Evolutionary conservation across 2,329 filamentous ascomycete species (phyloP).

Genomic region (Colletotrichum eremochloae): DNA sequence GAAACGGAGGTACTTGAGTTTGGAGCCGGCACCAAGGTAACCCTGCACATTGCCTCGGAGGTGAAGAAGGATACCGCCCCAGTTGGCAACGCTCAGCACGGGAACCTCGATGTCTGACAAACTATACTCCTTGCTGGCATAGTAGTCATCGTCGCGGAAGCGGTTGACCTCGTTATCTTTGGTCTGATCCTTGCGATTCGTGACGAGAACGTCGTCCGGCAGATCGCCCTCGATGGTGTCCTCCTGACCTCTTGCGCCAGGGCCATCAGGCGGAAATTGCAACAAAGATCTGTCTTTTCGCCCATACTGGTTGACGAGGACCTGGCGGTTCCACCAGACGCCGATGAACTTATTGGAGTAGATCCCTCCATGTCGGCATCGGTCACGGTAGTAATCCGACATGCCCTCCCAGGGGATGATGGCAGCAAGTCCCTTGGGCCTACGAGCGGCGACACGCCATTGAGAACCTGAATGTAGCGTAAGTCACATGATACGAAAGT

Average conservation of each 20-base stretch:
- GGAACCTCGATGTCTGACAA: conserved; percentile 77
- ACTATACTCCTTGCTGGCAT: conserved; percentile 74
- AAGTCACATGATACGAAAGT: conserved; percentile 36
- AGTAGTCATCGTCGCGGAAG: conserved; percentile 75
- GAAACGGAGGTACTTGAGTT: conserved; percentile 77
- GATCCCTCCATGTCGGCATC: conserved; percentile 73
- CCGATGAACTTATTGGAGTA: conserved; percentile 69
- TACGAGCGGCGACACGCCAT: conserved; percentile 63
- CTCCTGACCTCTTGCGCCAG: conserved; percentile 55
- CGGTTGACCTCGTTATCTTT: conserved; percentile 61
- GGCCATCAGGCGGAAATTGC: conserved; percentile 35
- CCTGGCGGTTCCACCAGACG: conserved; percentile 78
- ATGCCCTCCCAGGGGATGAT: conserved; percentile 67
- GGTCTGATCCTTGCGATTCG: conserved; percentile 63
- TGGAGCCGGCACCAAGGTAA: conserved; percentile 72
- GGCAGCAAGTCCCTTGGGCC: conserved; percentile 60
- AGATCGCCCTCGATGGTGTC: conserved; percentile 72
- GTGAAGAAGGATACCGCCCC: conserved; percentile 78
- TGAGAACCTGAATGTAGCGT: conserved; percentile 51
- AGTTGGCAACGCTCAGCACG: conserved; percentile 76
- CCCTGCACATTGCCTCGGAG: conserved; percentile 78
- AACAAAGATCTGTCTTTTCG: conserved; percentile 56
- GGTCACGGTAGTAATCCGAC: conserved; percentile 68
- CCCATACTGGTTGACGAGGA: conserved; percentile 78
- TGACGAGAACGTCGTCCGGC: conserved; percentile 62